phyloP scores from a whole-genome alignment of 345 rosid species.

The Melaleuca alternifolia region DNA sequence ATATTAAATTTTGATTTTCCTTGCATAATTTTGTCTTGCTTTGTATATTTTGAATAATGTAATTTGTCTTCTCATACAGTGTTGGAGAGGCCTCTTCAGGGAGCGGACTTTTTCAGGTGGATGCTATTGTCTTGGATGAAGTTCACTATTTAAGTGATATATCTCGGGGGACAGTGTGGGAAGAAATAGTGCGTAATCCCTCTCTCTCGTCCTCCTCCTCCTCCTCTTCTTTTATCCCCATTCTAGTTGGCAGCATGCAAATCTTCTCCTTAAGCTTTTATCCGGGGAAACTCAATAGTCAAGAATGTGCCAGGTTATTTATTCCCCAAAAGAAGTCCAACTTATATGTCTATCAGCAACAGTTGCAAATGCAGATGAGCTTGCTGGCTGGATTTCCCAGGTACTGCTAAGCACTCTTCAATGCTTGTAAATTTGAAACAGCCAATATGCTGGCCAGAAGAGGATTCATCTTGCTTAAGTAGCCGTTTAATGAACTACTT shows the following conservation, averaged over 20 bases:
- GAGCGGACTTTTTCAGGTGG: conserved; percentile 78
- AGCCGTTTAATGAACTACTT: not conserved
- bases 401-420: conserved; percentile 16
- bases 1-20: not conserved
- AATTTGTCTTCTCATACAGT: conserved; percentile 29
- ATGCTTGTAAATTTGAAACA: not conserved
- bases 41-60: not conserved
- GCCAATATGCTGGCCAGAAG: not conserved
- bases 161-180: conserved; percentile 96
- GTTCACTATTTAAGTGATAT: conserved; percentile 97
- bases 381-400: conserved; percentile 95
- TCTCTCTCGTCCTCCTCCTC: not conserved
- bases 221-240: not conserved
- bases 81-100: conserved; percentile 85
- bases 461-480: not conserved
- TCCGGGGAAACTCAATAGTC: not conserved
- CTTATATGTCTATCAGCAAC: conserved; percentile 94
- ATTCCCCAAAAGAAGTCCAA: conserved; percentile 87
- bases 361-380: conserved; percentile 87
- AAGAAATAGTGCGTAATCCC: conserved; percentile 61
- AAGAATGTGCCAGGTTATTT: conserved; percentile 53
- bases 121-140: conserved; percentile 89
- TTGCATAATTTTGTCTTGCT: not conserved
- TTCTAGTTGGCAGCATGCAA: not conserved
- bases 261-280: not conserved